These are phyloP conservation scores for Typha latifolia DNA, from an alignment of 176 grass and related monocot species.

Conservation along the genomic window DNA sequence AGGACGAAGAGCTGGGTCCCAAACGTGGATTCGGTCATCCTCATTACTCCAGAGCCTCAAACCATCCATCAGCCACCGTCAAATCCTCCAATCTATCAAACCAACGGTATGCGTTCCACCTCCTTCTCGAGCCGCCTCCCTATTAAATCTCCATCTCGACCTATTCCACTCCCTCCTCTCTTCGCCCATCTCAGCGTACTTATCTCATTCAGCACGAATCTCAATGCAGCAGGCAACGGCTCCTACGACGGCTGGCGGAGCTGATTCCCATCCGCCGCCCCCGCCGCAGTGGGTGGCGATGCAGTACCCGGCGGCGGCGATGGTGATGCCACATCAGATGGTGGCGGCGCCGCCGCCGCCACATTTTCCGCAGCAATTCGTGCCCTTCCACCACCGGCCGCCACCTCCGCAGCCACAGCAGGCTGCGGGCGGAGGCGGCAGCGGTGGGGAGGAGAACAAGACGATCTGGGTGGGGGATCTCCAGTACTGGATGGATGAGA, in stretches of 20 bases:
- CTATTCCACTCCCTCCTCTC: conserved; percentile 15
- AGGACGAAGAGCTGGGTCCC: conserved; percentile 37
- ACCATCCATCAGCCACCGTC: conserved; percentile 8
- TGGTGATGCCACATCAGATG: conserved; percentile 88
- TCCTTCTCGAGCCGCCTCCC: conserved; percentile 37
- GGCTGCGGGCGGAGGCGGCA: conserved; percentile 12
- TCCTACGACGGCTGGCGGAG: conserved; percentile 31
- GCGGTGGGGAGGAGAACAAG: conserved; percentile 79
- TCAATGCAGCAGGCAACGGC: conserved; percentile 8
- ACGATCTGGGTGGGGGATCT: conserved; percentile 98
- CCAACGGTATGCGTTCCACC: conserved; percentile 25
- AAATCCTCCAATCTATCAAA: conserved; percentile 25
- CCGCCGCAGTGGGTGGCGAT: conserved; percentile 54
- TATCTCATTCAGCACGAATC: conserved; percentile 8
- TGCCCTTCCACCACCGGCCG: conserved; percentile 50
- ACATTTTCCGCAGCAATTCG: conserved; percentile 72
- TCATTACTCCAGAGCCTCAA: background rate
- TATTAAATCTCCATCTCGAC: conserved; percentile 33
- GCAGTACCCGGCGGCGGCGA: conserved; percentile 53
- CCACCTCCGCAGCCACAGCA: conserved; percentile 24
- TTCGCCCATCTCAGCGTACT: background rate
- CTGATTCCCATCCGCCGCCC: conserved; percentile 34
- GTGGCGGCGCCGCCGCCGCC: conserved; percentile 33
- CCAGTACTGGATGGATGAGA: conserved; percentile 99
- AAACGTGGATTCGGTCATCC: conserved; percentile 59